Base-by-base conservation (phyloP, 1,139 yeast species). In the Candida frijolesensis region DNA sequence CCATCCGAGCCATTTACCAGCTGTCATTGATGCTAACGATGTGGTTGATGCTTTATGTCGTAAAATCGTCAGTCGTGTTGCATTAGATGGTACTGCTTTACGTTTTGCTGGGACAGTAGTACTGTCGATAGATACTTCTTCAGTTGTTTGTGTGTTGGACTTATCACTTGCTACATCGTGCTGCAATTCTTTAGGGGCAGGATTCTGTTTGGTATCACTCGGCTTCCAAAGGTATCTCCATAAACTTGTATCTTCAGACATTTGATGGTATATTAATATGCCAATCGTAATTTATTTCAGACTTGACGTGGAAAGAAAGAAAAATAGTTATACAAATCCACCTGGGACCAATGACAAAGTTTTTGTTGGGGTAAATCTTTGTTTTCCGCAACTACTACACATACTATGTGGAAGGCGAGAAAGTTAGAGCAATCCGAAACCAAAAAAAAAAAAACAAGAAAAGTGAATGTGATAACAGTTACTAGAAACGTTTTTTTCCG, bases 1-100 rank as follows among this genome's bases (percentile, higher is more conserved):
- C 65, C 65, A 62, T 12, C 52, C 51, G 5, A 63, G 49, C 66
- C 66, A 62, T 42, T 59, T 60, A 1, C 63, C 61, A 3, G 62
- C 56, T 5, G 64, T 56, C 57, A 57, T 57, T 1, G 66, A 57
- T 5, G 62, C 59, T 16, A 62, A 51, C 2, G 67, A 64, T 1
- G 59, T 48, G 4, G 66, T 55, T 3, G 67, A 61, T 2, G 57
- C 37, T 45, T 60, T 62, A 35, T 52, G 55, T 38, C 52, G 44
- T 19, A 51, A 29, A 14, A 19, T 29, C 4, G 12, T 18, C 50
- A 41, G 48, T 29, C 43, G 41, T 33, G 43, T 14, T 2, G 18
- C 8, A 9, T 15, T 29, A 14, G 45, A 3, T 10, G 10, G 41
- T n/a, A 41, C 34, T 18, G 33, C 34, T 12, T 43, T 51, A 39